Evolutionary conservation across 2,329 filamentous ascomycete genomes (phyloP).

Genomic region (Colletotrichum musae): DNA sequence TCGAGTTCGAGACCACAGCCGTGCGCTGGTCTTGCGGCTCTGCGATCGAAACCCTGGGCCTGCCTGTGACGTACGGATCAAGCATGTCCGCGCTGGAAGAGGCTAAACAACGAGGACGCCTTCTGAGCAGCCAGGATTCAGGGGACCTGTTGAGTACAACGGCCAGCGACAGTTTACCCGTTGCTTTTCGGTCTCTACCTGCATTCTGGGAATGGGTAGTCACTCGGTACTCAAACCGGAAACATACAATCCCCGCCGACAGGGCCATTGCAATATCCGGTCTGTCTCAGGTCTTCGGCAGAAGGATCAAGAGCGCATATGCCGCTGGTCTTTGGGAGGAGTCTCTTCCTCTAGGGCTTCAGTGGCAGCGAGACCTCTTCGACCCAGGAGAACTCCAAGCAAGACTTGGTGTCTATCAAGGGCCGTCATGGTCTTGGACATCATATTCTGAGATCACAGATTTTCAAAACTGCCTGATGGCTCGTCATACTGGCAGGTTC

Average conservation of each 20-base stretch:
- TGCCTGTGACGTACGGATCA: neutral
- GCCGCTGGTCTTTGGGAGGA: neutral
- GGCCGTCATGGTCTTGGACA: neutral
- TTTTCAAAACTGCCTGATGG: neutral
- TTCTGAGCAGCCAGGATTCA: neutral
- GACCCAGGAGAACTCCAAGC: no score
- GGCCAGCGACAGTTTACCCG: neutral
- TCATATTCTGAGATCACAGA: neutral
- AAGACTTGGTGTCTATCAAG: neutral
- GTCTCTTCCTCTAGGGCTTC: neutral
- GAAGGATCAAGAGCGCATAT: neutral
- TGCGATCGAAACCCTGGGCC: neutral
- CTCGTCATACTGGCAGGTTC: neutral
- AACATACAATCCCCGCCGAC: neutral
- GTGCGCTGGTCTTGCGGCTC: neutral
- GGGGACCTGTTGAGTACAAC: neutral
- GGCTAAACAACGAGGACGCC: neutral
- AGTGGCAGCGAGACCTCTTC: neutral
- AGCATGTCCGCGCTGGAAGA: neutral
- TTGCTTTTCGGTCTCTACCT: neutral
- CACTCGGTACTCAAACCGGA: neutral
- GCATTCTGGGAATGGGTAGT: neutral
- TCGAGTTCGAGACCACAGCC: neutral
- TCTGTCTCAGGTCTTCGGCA: neutral
- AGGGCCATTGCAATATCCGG: neutral